Base-by-base conservation (phyloP, 2,329 filamentous ascomycete genomes). In the Diaporthe velutina region DNA sequence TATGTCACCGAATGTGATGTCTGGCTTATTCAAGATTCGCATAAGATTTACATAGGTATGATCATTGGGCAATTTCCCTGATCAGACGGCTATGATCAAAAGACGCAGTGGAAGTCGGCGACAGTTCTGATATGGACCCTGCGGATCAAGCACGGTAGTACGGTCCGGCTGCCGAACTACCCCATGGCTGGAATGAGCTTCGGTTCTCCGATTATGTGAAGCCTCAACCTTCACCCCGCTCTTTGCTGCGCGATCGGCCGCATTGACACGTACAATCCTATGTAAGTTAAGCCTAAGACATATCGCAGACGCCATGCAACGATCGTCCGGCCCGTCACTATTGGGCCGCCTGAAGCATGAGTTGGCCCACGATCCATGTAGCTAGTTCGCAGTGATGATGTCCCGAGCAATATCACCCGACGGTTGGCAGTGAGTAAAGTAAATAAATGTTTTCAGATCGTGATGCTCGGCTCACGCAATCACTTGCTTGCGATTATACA, bases 361-460 rank as follows among this genome's bases (percentile, higher is more conserved):
- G 35, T 12, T 54, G n/a, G 48, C 22, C 33, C 30, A 28, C 33
- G 33, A 55, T 61, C 70, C 25, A 38, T 10, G 35, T 58, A 30
- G 40, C 50, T 42, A 30, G 33, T 52, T 76, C 74, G 74, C 67
- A 30, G 67, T 40, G 72, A 74, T 74, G 72, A 70, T 76, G 7
- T 42, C 60, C 74, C 74, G 74, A 76, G 67, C n/a, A 9, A 10
- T 45, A 42, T 13, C 55, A 72, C 6, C 45, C 45, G 70, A 64
- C 45, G 33, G 70, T 17, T 72, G 30, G 33, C 33, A 38, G 30
- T n/a, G 33, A 2, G 33, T 22, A 48, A 68, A 9, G 42, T 25
- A 7, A 10, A 3, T 22, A 38, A 0, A 5, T 9, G 28, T 22
- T 54, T 8, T 35, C 33, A n/a, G 15, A 64, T 50, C 30, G 35